A percentile compares a stretch with the other conserved stretches of the same genome.
Conservation (phyloP, 2,329 filamentous ascomycete species). For the Phialophora macrospora region DNA sequence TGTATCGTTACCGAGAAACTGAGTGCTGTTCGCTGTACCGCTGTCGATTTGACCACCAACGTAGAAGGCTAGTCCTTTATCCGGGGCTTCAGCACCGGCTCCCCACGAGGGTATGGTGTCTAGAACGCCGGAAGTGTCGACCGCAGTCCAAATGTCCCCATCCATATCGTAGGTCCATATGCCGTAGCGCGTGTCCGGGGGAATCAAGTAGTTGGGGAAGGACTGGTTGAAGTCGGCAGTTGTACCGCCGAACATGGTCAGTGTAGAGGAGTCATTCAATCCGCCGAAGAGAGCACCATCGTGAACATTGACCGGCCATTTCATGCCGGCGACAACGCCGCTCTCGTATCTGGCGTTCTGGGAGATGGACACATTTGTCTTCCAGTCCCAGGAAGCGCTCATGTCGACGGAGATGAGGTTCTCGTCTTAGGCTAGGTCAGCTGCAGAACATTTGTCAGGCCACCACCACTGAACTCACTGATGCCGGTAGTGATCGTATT, state of each 20-base stretch:
- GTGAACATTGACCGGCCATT: constrained; percentile 40
- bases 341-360: constrained; percentile 13
- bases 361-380: constrained; percentile 27
- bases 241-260: constrained; percentile 46
- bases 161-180: constrained; percentile 44
- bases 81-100: constrained; percentile 46
- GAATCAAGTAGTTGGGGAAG: constrained; percentile 41
- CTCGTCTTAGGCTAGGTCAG: constrained; percentile 38
- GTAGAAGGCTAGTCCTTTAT: constrained; percentile 48
- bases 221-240: constrained; percentile 41
- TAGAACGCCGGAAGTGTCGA: constrained; percentile 39
- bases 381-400: constrained; percentile 27
- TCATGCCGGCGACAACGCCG: constrained; percentile 39
- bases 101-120: constrained; percentile 45
- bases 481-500: constrained; percentile 40
- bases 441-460: not conserved
- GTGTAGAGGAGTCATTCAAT: constrained; percentile 33
- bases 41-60: constrained; percentile 49
- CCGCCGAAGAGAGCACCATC: constrained; percentile 43
- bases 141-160: constrained; percentile 38
- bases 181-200: constrained; percentile 39
- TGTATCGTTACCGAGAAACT: constrained; percentile 29
- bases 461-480: constrained; percentile 33
- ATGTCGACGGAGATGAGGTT: constrained; percentile 42
- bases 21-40: constrained; percentile 42